Percentiles rank a stretch among this genome's conserved stretches.
These are phyloP conservation scores for Aspergillus caelatus DNA, from an alignment of 2,329 filamentous ascomycete species.

Conservation along the genomic window DNA sequence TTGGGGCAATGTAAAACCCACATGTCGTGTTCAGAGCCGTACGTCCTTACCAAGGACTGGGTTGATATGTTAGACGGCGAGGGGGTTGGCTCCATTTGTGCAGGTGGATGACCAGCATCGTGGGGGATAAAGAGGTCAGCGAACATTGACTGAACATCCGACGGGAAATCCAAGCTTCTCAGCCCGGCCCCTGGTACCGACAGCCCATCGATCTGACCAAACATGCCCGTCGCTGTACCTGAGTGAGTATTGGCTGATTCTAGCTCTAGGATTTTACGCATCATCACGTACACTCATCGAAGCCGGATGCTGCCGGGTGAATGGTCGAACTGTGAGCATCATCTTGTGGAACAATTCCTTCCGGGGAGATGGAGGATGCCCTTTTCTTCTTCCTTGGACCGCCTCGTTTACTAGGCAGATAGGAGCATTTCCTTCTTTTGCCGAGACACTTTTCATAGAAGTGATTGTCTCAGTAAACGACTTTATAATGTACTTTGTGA, in stretches of 20 bases:
- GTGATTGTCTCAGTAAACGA: constrained; percentile 14
- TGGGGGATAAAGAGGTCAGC: constrained; percentile 36
- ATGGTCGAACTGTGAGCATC: constrained; percentile 24
- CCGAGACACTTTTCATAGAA: constrained; percentile 37
- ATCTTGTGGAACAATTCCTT: constrained; percentile 24
- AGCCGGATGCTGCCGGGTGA: constrained; percentile 25
- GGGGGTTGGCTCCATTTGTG: constrained; percentile 32
- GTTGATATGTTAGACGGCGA: constrained; percentile 29
- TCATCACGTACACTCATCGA: constrained; percentile 36
- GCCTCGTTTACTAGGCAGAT: constrained; percentile 48
- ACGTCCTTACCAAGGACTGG: constrained; percentile 40
- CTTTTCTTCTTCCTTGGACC: constrained; percentile 48
- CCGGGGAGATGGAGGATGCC: constrained; percentile 25
- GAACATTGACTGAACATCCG: constrained; percentile 43
- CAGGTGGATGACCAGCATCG: constrained; percentile 26
- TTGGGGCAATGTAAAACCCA: constrained; percentile 25
- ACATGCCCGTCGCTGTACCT: constrained; percentile 35
- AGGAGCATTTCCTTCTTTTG: constrained; percentile 46
- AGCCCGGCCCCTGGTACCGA: constrained; percentile 44
- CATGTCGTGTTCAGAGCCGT: constrained; percentile 46
- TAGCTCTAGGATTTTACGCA: not conserved
- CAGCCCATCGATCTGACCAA: constrained; percentile 45
- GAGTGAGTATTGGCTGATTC: constrained; percentile 24
- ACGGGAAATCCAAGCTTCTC: constrained; percentile 42
- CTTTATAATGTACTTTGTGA: not conserved